Evolutionary conservation across 2,329 filamentous ascomycete genomes (phyloP).

Genomic region (Grosmannia penicillata): DNA sequence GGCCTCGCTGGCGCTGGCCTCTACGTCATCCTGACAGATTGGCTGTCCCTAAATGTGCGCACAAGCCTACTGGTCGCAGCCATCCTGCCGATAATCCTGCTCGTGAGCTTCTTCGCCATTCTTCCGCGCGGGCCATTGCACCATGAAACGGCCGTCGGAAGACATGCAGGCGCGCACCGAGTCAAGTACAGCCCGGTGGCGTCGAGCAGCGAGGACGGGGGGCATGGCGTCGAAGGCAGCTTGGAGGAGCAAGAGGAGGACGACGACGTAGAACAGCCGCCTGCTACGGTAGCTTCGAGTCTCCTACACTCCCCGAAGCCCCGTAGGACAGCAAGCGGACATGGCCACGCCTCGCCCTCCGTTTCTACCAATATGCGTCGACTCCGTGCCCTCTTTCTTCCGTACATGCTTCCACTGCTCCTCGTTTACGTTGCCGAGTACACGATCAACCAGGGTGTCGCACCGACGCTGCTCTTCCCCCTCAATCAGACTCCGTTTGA

Average conservation of each 20-base stretch:
- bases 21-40: constrained; percentile 76
- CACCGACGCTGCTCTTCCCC: constrained; percentile 80
- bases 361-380: constrained; percentile 47
- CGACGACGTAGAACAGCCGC: constrained; percentile 22
- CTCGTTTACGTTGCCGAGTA: constrained; percentile 95
- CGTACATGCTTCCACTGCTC: constrained; percentile 78
- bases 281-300: too few species aligned
- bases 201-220: too few species aligned
- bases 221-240: too few species aligned
- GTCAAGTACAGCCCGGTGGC: too few species aligned
- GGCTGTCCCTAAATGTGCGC: constrained; percentile 58
- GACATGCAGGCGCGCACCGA: constrained; percentile 9
- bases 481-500: constrained; percentile 60
- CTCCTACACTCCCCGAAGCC: too few species aligned
- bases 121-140: constrained; percentile 54
- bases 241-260: too few species aligned
- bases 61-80: constrained; percentile 65
- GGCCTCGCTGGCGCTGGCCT: constrained; percentile 75
- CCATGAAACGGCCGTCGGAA: constrained; percentile 17
- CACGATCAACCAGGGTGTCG: constrained; percentile 89
- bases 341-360: constrained; percentile 8
- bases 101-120: constrained; percentile 71
- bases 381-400: constrained; percentile 54
- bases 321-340: too few species aligned
- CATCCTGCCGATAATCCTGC: constrained; percentile 67